Evolutionary conservation across 176 grass and related monocot species (phyloP).

Genomic region (Hyparrhenia diplandra): DNA sequence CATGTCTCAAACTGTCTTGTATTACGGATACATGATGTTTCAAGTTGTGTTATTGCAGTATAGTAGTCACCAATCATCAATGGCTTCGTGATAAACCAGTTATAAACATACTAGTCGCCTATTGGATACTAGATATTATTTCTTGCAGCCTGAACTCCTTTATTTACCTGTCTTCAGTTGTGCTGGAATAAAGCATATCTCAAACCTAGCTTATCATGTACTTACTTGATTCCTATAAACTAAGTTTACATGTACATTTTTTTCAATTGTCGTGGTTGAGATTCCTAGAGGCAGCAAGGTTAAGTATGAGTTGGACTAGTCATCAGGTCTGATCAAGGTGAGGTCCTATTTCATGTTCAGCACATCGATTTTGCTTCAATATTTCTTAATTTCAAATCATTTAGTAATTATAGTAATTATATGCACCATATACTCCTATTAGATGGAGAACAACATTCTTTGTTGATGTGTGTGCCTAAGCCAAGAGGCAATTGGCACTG

Average conservation of each 20-base stretch:
- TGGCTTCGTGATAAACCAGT: not conserved
- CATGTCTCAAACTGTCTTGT: not conserved
- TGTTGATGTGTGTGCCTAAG: not conserved
- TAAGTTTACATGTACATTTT: conserved; percentile 2
- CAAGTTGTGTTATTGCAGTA: not conserved
- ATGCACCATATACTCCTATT: not conserved
- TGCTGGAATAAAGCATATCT: not conserved
- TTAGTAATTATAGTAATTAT: not conserved
- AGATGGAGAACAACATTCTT: not conserved
- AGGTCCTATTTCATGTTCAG: not conserved
- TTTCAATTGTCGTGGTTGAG: conserved; percentile 56
- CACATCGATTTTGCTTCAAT: not conserved
- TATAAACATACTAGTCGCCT: not conserved
- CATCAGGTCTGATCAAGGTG: conserved; percentile 91
- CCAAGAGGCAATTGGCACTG: not conserved
- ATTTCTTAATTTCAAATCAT: not conserved
- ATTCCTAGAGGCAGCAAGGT: conserved; percentile 96
- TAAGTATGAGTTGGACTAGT: conserved; percentile 90
- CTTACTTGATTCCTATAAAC: not conserved
- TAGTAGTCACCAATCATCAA: not conserved
- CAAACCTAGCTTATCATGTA: not conserved
- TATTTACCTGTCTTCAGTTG: not conserved
- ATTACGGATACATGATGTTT: not conserved
- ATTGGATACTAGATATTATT: not conserved
- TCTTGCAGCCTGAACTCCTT: not conserved